Conservation (phyloP, 2,329 filamentous ascomycete genomes). For the Pyricularia grisea region DNA sequence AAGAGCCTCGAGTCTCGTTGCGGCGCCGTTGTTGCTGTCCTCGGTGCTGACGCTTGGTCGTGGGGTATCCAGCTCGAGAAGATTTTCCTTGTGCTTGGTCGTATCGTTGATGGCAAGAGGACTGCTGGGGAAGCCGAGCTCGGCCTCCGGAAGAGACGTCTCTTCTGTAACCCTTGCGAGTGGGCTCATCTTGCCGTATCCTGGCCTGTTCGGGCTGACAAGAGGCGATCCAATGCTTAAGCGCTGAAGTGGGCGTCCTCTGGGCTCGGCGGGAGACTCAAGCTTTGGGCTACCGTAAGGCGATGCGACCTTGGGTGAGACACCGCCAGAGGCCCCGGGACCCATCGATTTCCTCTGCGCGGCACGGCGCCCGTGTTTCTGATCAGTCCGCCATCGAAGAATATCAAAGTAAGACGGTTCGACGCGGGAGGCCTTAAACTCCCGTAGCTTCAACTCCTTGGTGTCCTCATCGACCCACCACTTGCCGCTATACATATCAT, state of each 20-base stretch:
- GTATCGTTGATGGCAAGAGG: constrained; percentile 16
- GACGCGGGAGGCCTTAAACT: constrained; percentile 82
- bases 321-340: constrained; percentile 24
- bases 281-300: constrained; percentile 60
- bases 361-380: constrained; percentile 71
- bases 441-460: constrained; percentile 81
- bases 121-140: constrained; percentile 9
- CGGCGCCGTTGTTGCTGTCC: constrained; percentile 8
- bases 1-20: constrained; percentile 20
- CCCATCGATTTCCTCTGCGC: constrained; percentile 44
- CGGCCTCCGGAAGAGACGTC: constrained; percentile 25
- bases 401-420: constrained; percentile 94
- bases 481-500: constrained; percentile 84
- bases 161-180: constrained; percentile 71
- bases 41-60: constrained; percentile 26
- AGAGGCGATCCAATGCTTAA: constrained; percentile 55
- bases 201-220: constrained; percentile 55
- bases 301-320: constrained; percentile 34
- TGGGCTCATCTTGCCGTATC: constrained; percentile 60
- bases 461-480: constrained; percentile 89
- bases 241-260: constrained; percentile 64
- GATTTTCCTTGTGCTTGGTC: constrained; percentile 33
- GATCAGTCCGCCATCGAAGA: constrained; percentile 87
- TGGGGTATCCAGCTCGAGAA: constrained; percentile 48
- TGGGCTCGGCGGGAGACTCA: constrained; percentile 41